A percentile compares a stretch with the other conserved stretches of the same genome.
Conservation (phyloP, 805 yeast genomes). For the Millerozyma acaciae region DNA sequence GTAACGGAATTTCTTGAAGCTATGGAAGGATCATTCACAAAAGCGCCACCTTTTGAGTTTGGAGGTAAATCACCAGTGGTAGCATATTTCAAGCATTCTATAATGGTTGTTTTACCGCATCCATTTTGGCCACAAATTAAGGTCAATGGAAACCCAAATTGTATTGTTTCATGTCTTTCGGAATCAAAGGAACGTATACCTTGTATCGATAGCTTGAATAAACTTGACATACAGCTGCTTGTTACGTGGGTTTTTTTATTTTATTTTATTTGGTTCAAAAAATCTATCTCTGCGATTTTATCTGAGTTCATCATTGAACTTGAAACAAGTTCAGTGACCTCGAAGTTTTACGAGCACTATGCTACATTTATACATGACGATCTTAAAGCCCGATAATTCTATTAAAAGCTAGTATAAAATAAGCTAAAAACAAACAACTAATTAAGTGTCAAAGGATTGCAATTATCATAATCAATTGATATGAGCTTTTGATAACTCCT, state of each 20-base stretch:
- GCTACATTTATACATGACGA: background rate
- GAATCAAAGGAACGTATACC: slow-evolving; percentile 92
- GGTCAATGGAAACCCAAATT: slow-evolving; percentile 87
- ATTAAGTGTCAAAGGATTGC: background rate
- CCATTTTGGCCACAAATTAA: slow-evolving; percentile 95
- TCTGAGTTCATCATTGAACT: background rate
- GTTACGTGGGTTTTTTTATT: background rate
- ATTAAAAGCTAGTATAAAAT: no score
- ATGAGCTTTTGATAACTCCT: slow-evolving; percentile 53
- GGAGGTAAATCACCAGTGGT: slow-evolving; percentile 97
- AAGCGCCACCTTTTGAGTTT: slow-evolving; percentile 92
- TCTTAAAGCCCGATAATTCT: no score
- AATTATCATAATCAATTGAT: slow-evolving; percentile 22
- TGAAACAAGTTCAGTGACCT: no score
- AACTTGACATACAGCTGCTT: slow-evolving; percentile 31
- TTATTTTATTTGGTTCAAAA: background rate
- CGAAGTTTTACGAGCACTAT: background rate
- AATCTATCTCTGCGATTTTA: background rate
- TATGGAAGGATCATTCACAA: slow-evolving; percentile 86
- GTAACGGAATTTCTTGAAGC: slow-evolving; percentile 71
- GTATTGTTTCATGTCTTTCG: slow-evolving; percentile 78
- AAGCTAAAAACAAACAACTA: no score
- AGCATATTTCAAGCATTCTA: slow-evolving; percentile 89
- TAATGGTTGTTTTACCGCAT: slow-evolving; percentile 93
- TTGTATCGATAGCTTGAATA: slow-evolving; percentile 50